phyloP scores from a whole-genome alignment of 768 basidiomycete genomes.

The Phylloporus sp. region DNA sequence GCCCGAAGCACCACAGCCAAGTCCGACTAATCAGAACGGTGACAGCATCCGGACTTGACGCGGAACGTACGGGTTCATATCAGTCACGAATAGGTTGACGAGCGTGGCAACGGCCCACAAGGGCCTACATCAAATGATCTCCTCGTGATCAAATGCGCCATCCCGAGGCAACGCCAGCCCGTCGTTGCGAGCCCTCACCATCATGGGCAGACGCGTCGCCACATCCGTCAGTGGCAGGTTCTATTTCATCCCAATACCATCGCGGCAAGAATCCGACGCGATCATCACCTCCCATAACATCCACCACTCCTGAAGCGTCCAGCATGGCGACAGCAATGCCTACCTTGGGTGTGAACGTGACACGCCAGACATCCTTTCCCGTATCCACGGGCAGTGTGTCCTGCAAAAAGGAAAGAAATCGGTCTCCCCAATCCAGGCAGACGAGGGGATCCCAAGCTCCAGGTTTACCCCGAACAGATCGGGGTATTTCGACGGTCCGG shows the following conservation, averaged over 20 bases:
- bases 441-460: conserved; percentile 72
- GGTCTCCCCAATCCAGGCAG: conserved; percentile 71
- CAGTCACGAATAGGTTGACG: conserved; percentile 5
- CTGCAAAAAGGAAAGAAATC: conserved; percentile 54
- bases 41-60: conserved; percentile 23
- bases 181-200: conserved; percentile 3
- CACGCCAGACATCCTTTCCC: conserved; percentile 58
- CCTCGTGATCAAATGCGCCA: conserved; percentile 22
- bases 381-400: conserved; percentile 25
- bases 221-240: neutral
- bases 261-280: conserved; percentile 74
- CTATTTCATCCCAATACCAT: conserved; percentile 53
- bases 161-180: conserved; percentile 13
- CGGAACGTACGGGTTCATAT: conserved; percentile 19
- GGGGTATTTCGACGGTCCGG: conserved; percentile 75
- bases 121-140: conserved; percentile 18
- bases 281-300: conserved; percentile 63
- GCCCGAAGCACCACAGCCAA: conserved; percentile 20
- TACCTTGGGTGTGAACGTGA: conserved; percentile 52
- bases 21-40: conserved; percentile 24
- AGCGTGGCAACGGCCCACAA: conserved; percentile 12
- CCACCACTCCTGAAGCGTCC: conserved; percentile 44
- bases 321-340: conserved; percentile 53
- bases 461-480: conserved; percentile 68
- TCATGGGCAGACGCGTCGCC: conserved; percentile 6